Conservation (phyloP, 2,329 filamentous ascomycete genomes). For the Aspergillus pseudonomiae region DNA sequence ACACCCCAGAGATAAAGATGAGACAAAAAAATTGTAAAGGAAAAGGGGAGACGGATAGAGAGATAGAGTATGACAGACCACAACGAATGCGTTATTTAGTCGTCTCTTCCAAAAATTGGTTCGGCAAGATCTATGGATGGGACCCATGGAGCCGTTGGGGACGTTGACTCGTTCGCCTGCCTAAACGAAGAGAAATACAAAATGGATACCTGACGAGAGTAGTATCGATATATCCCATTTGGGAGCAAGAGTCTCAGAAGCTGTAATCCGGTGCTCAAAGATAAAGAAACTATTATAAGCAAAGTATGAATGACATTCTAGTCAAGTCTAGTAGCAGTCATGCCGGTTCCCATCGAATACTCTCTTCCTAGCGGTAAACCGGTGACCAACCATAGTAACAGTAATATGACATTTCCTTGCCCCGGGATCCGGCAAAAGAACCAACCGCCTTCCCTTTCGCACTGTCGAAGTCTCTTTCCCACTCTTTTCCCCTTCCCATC, state of each 20-base stretch:
- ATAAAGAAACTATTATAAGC: background rate
- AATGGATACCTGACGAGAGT: background rate
- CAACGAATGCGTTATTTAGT: background rate
- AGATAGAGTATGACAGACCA: background rate
- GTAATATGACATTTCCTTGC: conserved; percentile 15
- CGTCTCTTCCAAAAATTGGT: background rate
- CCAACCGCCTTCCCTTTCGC: conserved; percentile 8
- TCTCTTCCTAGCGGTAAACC: background rate
- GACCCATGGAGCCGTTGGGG: background rate
- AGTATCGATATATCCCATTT: background rate
- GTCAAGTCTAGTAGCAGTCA: background rate
- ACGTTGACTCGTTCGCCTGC: background rate
- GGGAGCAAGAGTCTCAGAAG: background rate
- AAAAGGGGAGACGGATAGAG: background rate
- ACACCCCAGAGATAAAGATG: background rate
- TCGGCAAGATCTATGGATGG: background rate
- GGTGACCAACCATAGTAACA: conserved; percentile 11
- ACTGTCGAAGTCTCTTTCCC: conserved; percentile 23
- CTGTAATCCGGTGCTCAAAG: background rate
- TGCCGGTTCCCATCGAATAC: background rate
- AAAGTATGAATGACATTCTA: background rate
- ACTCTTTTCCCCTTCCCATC: conserved; percentile 15
- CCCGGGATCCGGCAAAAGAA: conserved; percentile 12
- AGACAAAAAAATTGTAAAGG: background rate
- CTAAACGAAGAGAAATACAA: background rate